Base-by-base conservation (phyloP, 306 rosid species). In the Luffa acutangula region DNA sequence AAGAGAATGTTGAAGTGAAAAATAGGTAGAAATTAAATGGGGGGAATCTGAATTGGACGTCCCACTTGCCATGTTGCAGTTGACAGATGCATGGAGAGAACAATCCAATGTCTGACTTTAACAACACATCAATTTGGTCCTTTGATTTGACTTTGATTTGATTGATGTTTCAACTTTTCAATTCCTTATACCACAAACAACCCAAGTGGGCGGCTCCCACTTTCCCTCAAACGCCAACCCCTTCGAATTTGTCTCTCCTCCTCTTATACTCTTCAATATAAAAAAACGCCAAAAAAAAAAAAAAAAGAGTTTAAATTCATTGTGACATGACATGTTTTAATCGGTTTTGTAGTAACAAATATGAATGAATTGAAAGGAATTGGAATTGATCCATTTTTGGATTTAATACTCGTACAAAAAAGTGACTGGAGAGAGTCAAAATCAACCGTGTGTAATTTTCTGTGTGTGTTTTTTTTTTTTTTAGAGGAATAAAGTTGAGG, bases 101-200 rank as follows among this genome's bases (percentile, higher is more conserved):
- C 75, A 86, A 84, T 86, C 91, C 91, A 87, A 60, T 86, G 91
- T 89, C 86, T 81, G 4, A 79, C 89, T 91, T 89, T 89, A 85
- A 62, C 85, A 77, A 79, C 85, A 69, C 87, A 81, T 36, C 62
- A 43, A 74, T 75, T 80, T 77, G 83, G 79, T 6, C 81, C 62
- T 1, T 69, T 79, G 89, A 86, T 82, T 79, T 83, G 37, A 54
- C 46, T 58, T 69, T 79, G 90, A 88, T 82, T 79, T 83, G 66
- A 60, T 60, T 75, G 80, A 81, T 82, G 81, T 56, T 84, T 78
- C 75, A 60, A 59, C 65, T 20, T 54, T 17, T 54, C 9, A n/a
- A 54, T 54, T 54, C 21, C 18, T 39, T 4, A 13, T 3, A 49
- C 54, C 54, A 49, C 18, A 49, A 49, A 46, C 51, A 10, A 48